Base-by-base conservation (phyloP, 2,329 filamentous ascomycete species). In the Fusarium sp. region DNA sequence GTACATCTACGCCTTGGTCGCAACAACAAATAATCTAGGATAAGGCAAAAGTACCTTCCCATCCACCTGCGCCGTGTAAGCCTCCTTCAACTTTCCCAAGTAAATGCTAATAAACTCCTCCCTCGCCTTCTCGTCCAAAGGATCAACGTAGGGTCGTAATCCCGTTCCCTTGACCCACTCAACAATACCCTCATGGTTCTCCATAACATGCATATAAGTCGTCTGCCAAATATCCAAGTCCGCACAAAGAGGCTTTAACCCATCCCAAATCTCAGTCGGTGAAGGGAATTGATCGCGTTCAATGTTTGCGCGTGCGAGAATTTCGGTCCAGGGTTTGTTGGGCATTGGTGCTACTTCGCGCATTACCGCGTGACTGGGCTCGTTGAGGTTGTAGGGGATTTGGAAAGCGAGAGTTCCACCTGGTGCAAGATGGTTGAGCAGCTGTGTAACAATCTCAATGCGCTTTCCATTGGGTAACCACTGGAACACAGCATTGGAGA, bases 81-180 rank as follows among this genome's bases (percentile, higher is more conserved):
- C 75, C 59, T 77, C 69, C 63, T 77, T 76, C n/a, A 89, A 48
- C 6, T 78, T 75, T 28, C 65, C 73, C 72, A 85, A 64, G 74
- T 89, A 90, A 42, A 79, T 80, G 1, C 74, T 56, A 55, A 88
- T 62, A 68, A 84, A 89, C 2, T 49, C 80, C 12, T 80, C 75
- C 62, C 77, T 81, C 32, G 84, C 80, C 4, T 78, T 76, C 2
- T 77, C 75, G 0, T 74, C 69, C 40, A 89, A 78, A 5, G 80
- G 78, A 47, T 88, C 81, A 56, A 89, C 55, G 69, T 82, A 90
- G 0, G 88, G 88, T 68, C 82, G 80, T 68, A 90, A 73, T 0
- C 86, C 88, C 0, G 86, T 88, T 0, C 86, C 85, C 67, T 84
- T 85, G 5, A 89, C 84, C 88, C 88, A 90, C 74, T 89, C 87